Conservation (phyloP, 2,329 filamentous ascomycete genomes). For the Trichoderma hamatum region DNA sequence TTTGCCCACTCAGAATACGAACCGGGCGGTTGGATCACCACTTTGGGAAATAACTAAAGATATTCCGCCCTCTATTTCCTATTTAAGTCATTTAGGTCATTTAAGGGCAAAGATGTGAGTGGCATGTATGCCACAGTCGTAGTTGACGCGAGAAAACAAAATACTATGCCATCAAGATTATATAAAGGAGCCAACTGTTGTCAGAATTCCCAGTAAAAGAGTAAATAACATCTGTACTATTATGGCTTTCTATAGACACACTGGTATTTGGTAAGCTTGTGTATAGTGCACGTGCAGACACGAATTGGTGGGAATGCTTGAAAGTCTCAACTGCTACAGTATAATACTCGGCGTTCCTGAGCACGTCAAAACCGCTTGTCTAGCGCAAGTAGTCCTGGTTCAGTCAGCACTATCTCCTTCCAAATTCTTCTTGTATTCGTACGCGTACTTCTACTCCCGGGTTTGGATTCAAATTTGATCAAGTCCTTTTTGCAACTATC, state of each 20-base stretch:
- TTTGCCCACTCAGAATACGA: neutral
- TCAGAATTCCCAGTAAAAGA: neutral
- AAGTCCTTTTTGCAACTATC: neutral
- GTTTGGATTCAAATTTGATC: neutral
- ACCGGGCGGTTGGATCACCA: neutral
- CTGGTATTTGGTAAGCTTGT: too few species aligned
- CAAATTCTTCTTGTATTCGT: neutral
- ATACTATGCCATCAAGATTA: neutral
- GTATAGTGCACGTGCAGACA: neutral
- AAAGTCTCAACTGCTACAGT: neutral
- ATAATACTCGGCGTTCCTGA: neutral
- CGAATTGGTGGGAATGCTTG: neutral
- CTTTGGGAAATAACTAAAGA: neutral
- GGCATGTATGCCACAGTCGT: neutral
- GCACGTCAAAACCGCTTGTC: neutral
- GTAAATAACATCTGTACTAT: neutral
- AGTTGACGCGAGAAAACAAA: neutral
- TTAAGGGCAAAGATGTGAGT: neutral
- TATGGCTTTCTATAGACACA: neutral
- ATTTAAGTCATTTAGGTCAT: neutral
- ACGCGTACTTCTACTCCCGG: neutral
- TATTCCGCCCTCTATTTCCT: neutral
- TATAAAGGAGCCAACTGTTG: neutral
- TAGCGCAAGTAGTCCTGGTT: neutral
- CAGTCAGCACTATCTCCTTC: neutral